These are phyloP conservation scores for Quercus berberidifolia DNA, from an alignment of 306 rosid genomes.

Conservation along the genomic window DNA sequence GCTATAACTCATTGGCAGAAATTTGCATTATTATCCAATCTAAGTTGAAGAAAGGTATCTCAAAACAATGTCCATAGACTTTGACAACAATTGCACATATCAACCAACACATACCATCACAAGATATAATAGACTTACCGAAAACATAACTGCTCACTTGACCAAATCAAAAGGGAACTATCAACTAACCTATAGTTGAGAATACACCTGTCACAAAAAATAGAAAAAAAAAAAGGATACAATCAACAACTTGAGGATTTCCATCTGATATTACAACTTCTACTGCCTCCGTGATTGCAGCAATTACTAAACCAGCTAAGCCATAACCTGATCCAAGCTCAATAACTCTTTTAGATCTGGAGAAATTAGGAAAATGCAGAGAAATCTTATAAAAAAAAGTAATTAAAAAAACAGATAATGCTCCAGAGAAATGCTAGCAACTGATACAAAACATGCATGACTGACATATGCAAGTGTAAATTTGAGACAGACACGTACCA, in stretches of 20 bases:
- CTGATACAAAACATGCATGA: neutral
- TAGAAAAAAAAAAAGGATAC: constrained; percentile 54
- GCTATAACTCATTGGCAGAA: neutral
- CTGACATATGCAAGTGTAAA: constrained; percentile 6
- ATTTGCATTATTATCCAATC: neutral
- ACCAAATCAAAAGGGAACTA: neutral
- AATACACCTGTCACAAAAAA: neutral
- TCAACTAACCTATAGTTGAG: neutral
- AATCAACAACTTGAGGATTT: constrained; percentile 88
- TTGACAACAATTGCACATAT: constrained; percentile 1
- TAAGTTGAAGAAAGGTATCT: neutral
- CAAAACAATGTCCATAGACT: neutral
- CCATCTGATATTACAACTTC: constrained; percentile 92
- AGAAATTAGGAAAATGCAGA: constrained; percentile 5
- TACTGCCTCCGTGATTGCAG: constrained; percentile 71
- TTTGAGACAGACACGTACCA: neutral
- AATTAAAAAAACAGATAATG: constrained; percentile 10
- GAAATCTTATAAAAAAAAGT: constrained; percentile 8
- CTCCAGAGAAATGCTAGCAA: constrained; percentile 16
- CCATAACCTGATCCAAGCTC: constrained; percentile 98
- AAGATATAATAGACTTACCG: neutral
- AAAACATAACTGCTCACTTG: neutral
- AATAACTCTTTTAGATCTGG: constrained; percentile 79
- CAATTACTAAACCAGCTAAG: constrained; percentile 84
- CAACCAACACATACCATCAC: neutral